These are phyloP conservation scores for Geotrichum bryndzae DNA, from an alignment of 1,139 yeast genomes.

Conservation along the genomic window DNA sequence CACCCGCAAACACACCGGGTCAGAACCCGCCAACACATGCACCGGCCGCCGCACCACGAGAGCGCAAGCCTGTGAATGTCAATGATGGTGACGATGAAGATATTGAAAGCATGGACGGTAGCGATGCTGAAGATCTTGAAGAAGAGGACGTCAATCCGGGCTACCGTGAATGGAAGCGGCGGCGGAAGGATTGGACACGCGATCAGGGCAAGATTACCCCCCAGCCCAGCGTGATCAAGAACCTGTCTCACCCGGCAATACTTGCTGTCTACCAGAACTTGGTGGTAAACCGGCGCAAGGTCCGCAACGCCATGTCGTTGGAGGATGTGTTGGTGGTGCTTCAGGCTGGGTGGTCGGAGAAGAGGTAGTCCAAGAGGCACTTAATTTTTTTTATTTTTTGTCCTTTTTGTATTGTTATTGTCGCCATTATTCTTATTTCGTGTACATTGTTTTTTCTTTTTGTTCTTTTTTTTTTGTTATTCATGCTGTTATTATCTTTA, in stretches of 20 bases:
- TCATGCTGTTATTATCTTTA: neutral
- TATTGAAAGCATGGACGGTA: slow-evolving; percentile 4
- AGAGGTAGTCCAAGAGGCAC: neutral
- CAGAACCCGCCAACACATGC: neutral
- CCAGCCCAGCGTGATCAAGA: slow-evolving; percentile 18
- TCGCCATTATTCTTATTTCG: neutral
- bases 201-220: slow-evolving; percentile 1
- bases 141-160: slow-evolving; percentile 30
- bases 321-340: slow-evolving; percentile 48
- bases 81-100: slow-evolving; percentile 1
- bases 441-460: neutral
- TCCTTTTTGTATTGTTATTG: neutral
- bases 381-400: neutral
- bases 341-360: slow-evolving; percentile 51
- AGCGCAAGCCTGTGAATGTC: slow-evolving; percentile 4
- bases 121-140: slow-evolving; percentile 21
- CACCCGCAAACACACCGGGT: neutral
- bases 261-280: slow-evolving; percentile 44
- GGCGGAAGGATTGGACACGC: slow-evolving; percentile 28
- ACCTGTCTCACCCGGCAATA: slow-evolving; percentile 31
- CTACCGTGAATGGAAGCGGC: slow-evolving; percentile 30
- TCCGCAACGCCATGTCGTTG: slow-evolving; percentile 48
- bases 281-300: slow-evolving; percentile 47
- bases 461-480: neutral
- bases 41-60: neutral